Evolutionary conservation across 805 yeast genomes (phyloP), one percentile per base, ranked within the genome.

Genomic region (Cyberlindnera americana): DNA sequence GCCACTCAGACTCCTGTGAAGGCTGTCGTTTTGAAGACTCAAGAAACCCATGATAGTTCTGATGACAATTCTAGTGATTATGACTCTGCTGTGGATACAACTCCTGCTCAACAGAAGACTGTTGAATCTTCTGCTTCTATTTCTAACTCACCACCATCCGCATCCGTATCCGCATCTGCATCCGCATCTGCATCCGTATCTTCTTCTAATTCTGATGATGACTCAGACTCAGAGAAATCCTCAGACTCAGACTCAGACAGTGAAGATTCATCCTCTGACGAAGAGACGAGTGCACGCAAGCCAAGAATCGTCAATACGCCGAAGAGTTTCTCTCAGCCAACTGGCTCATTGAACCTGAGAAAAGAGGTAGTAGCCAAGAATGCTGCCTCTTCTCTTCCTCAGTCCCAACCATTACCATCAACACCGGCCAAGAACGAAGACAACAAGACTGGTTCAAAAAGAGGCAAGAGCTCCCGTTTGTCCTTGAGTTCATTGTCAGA

Each of bases 401-500:
- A 35, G 22, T 31, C 59, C 3, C 40, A 56, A 13, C 54, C 53
- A 31, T 10, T 19, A 2, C 33, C 19, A 9, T 37, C 53, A 3
- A 49, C 48, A 13, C 47, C 58, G 10, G 22, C 46, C 1, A 38
- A 44, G n/a, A 31, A 46, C 2, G 46, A 41, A 6, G 27, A 25
- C 7, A 12, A 9, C n/a, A 25, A 25, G 12, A 25, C n/a, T 18
- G 44, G 44, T 14, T 42, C 53, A 5, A 56, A 57, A 21, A 61
- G 54, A 31, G 31, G 35, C 10, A 55, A 56, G 19, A 59, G 52
- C 38, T 48, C 59, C 13, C 62, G 67, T 24, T 56, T 62, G 9
- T 73, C 81, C 0, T 66, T 77, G 38, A 65, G 66, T 37, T 74
- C 84, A 1, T 59, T 82, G 23, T 72, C 77, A 3, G 83, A 81